phyloP scores from a whole-genome alignment of 495 filamentous ascomycete genomes.

The Chaetomium tenue region DNA sequence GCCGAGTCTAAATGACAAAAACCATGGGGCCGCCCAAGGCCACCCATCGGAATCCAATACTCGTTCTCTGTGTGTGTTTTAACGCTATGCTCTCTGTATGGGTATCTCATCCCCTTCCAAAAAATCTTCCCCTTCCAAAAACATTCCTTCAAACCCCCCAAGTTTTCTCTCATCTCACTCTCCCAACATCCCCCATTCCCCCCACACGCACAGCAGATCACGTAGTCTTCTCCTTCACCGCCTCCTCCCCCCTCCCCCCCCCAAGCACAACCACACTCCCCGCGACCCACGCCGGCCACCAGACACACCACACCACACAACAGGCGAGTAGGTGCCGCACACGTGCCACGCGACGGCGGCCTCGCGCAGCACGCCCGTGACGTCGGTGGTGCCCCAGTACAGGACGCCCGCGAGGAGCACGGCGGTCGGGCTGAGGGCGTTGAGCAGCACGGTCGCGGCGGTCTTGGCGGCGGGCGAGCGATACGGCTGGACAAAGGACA shows the following conservation, averaged over 20 bases:
- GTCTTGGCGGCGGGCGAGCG: constrained; percentile 35
- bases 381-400: constrained; percentile 49
- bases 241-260: constrained; percentile 34
- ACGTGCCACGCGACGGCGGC: constrained; percentile 90
- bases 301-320: constrained; percentile 95
- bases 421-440: constrained; percentile 62
- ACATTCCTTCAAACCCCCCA: not conserved
- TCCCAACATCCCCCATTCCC: too few relatives aligned
- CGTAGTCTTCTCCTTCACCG: constrained; percentile 31
- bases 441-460: constrained; percentile 44
- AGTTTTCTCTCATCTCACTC: too few relatives aligned
- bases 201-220: not conserved
- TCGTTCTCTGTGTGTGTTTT: too few relatives aligned
- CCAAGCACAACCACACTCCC: constrained; percentile 49
- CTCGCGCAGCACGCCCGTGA: constrained; percentile 62
- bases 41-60: too few relatives aligned
- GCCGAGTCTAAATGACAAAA: constrained; percentile 14
- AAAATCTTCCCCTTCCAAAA: not conserved
- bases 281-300: constrained; percentile 95
- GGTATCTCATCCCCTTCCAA: not conserved
- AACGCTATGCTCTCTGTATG: not conserved
- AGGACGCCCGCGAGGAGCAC: constrained; percentile 56
- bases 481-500: constrained; percentile 66
- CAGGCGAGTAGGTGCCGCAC: constrained; percentile 83
- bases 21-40: not conserved